Evolutionary conservation across 305 asterid species (phyloP).

Genomic region (Solanum chacoense): DNA sequence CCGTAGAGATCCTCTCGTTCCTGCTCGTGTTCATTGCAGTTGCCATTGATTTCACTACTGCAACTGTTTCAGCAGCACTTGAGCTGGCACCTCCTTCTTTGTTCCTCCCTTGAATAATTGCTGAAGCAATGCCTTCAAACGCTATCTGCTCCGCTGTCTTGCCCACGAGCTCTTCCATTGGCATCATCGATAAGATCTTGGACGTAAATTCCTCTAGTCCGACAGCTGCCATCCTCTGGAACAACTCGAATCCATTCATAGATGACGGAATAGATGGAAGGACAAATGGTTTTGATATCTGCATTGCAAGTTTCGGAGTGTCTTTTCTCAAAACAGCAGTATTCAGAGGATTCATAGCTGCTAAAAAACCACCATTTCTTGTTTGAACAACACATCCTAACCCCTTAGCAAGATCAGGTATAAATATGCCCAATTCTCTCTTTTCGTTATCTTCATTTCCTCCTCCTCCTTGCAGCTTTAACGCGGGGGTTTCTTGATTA

Average conservation of each 20-base stretch:
- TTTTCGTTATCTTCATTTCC: constrained; percentile 14
- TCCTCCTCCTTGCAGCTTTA: constrained; percentile 13
- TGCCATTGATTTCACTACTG: constrained; percentile 60
- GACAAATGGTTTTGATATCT: constrained; percentile 58
- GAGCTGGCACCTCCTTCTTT: constrained; percentile 67
- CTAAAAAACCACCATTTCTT: constrained; percentile 72
- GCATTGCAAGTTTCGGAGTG: constrained; percentile 74
- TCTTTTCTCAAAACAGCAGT: constrained; percentile 32
- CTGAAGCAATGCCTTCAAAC: constrained; percentile 85
- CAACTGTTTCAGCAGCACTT: constrained; percentile 65
- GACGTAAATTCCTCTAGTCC: constrained; percentile 60
- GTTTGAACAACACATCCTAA: constrained; percentile 81
- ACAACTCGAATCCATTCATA: constrained; percentile 47
- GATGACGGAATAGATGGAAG: constrained; percentile 24
- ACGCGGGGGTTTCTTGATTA: constrained; percentile 9
- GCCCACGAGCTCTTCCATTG: constrained; percentile 68
- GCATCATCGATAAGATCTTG: constrained; percentile 49
- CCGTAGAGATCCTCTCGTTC: constrained; percentile 52
- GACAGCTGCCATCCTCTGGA: constrained; percentile 58
- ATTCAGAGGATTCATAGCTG: constrained; percentile 67
- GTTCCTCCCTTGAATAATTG: constrained; percentile 68
- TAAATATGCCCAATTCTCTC: constrained; percentile 23
- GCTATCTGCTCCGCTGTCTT: constrained; percentile 93
- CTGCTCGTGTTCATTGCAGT: constrained; percentile 47
- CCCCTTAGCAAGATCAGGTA: constrained; percentile 85